Conservation (phyloP, 345 rosid genomes). For the Passiflora organensis region DNA sequence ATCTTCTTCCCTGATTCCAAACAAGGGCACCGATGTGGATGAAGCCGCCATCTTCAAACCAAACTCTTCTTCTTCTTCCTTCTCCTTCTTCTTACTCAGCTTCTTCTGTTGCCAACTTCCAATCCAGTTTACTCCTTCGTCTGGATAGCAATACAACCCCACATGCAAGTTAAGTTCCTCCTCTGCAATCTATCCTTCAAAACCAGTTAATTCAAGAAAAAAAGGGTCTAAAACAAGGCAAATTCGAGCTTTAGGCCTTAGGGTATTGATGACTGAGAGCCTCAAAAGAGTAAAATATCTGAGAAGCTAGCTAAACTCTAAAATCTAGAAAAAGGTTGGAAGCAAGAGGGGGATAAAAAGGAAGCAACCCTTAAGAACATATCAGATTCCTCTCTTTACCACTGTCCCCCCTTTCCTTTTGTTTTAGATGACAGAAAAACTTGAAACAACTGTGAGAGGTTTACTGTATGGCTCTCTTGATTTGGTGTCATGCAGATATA, state of each 20-base stretch:
- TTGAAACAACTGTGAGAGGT: conserved; percentile 33
- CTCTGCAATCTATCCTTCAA: conserved; percentile 9
- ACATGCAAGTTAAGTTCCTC: conserved; percentile 21
- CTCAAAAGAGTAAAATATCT: conserved; percentile 11
- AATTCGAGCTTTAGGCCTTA: conserved; percentile 1
- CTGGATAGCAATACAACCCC: conserved; percentile 15
- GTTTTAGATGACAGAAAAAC: conserved; percentile 27
- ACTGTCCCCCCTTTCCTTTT: conserved; percentile 3
- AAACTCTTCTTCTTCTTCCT: conserved; percentile 3
- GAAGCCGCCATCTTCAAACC: conserved; percentile 46
- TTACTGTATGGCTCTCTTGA: conserved; percentile 16
- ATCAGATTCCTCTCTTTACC: conserved; percentile 15
- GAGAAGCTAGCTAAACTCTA: neutral
- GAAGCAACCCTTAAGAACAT: neutral
- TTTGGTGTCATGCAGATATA: conserved; percentile 46
- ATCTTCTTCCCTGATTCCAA: conserved; percentile 57
- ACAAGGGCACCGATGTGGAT: conserved; percentile 56
- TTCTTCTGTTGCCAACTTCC: neutral
- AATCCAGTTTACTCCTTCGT: neutral
- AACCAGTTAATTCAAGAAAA: neutral
- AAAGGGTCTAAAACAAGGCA: conserved; percentile 7
- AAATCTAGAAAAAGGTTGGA: neutral
- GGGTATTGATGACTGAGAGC: conserved; percentile 5
- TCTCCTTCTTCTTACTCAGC: neutral
- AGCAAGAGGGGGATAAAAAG: conserved; percentile 3